Evolutionary conservation across 306 rosid species (phyloP).

Genomic region (Casuarina equisetifolia): DNA sequence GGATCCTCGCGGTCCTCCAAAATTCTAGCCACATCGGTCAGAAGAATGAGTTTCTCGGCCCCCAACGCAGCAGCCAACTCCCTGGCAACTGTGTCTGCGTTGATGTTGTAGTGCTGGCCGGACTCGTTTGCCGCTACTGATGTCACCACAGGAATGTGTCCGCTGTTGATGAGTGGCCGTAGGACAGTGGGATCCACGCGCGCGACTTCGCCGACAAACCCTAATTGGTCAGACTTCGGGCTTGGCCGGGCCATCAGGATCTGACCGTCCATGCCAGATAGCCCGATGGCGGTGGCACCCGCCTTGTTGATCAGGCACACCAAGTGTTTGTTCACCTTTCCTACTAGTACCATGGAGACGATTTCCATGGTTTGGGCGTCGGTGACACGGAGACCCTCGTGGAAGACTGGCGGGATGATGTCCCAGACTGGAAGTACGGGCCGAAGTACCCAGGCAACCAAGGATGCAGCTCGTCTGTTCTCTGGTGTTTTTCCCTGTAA

Average conservation of each 20-base stretch:
- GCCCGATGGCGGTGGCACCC: conserved; percentile 83
- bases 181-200: conserved; percentile 62
- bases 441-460: too few relatives aligned
- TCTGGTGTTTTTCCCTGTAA: too few relatives aligned
- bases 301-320: conserved; percentile 77
- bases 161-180: conserved; percentile 56
- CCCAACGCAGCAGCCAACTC: conserved; percentile 89
- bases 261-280: conserved; percentile 80
- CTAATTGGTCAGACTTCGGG: conserved; percentile 65
- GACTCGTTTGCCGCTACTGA: conserved; percentile 80
- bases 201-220: conserved; percentile 81
- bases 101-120: conserved; percentile 85
- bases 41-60: conserved; percentile 85
- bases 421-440: too few relatives aligned
- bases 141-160: conserved; percentile 78
- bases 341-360: conserved; percentile 91
- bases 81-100: conserved; percentile 87
- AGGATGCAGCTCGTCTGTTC: too few relatives aligned
- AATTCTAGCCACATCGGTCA: conserved; percentile 89
- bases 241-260: conserved; percentile 73
- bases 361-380: conserved; percentile 88
- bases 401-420: conserved; percentile 47
- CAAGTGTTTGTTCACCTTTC: conserved; percentile 72
- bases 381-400: conserved; percentile 55
- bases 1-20: conserved; percentile 59